A percentile compares a stretch with the other conserved stretches of the same genome.
phyloP scores from a whole-genome alignment of 768 basidiomycete species.

The Rhodotorula babjevae region DNA sequence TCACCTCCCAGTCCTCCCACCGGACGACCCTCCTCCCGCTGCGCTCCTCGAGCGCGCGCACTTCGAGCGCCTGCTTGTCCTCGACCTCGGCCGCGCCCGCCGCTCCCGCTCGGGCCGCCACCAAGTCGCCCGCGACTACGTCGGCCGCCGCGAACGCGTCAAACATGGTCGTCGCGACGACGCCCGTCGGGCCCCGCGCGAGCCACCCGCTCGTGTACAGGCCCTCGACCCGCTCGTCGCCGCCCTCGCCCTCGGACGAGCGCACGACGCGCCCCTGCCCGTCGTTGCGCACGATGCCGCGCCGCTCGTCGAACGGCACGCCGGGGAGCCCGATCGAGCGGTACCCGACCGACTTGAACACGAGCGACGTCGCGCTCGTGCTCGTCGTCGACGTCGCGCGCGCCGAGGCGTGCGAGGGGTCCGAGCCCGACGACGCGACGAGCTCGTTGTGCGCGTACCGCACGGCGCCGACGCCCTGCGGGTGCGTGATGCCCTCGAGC shows the following conservation, averaged over 20 bases:
- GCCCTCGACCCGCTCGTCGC: constrained; percentile 48
- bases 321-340: constrained; percentile 46
- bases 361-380: constrained; percentile 62
- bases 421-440: not conserved
- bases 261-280: constrained; percentile 48
- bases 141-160: constrained; percentile 78
- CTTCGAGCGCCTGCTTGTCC: constrained; percentile 5
- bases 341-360: constrained; percentile 85
- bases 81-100: constrained; percentile 8
- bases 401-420: constrained; percentile 52
- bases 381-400: constrained; percentile 56
- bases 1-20: constrained; percentile 68
- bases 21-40: constrained; percentile 52
- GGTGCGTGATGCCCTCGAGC: not conserved
- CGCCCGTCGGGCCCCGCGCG: constrained; percentile 81
- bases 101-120: constrained; percentile 14
- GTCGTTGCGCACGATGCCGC: constrained; percentile 52
- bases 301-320: constrained; percentile 47
- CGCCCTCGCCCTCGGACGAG: constrained; percentile 42
- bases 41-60: constrained; percentile 50
- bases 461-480: constrained; percentile 9
- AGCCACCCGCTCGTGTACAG: constrained; percentile 97
- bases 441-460: constrained; percentile 31
- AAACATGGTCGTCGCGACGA: constrained; percentile 88
- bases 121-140: constrained; percentile 61